phyloP scores from a whole-genome alignment of 148 eudicot species.

The Fagopyrum homotropicum region DNA sequence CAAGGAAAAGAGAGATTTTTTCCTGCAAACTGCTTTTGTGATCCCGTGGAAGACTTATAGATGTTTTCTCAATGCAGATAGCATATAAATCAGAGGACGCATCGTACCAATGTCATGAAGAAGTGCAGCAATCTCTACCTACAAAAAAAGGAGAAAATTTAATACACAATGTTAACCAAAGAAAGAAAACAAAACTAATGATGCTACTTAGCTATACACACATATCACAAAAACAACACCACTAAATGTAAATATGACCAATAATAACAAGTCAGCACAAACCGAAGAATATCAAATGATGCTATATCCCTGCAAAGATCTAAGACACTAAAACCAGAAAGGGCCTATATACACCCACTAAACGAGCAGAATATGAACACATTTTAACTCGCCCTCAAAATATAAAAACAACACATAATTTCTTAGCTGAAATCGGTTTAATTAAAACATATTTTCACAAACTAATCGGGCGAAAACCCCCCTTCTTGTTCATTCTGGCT shows the following conservation, averaged over 20 bases:
- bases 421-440: no score
- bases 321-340: background rate
- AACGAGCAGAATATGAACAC: no score
- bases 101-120: slow-evolving; percentile 83
- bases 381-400: no score
- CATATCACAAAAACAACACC: background rate
- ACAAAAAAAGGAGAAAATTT: slow-evolving; percentile 10
- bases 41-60: background rate
- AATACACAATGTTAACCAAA: background rate
- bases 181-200: background rate
- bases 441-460: no score
- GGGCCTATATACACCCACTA: no score
- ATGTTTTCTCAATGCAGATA: background rate
- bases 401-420: no score
- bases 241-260: background rate
- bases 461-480: no score
- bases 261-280: background rate
- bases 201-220: background rate
- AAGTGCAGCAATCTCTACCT: slow-evolving; percentile 97
- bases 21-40: background rate
- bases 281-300: background rate
- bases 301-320: background rate
- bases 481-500: no score
- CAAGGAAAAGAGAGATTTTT: background rate
- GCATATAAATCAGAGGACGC: background rate